Conservation (phyloP, 345 rosid genomes). For the Murraya koenigii region DNA sequence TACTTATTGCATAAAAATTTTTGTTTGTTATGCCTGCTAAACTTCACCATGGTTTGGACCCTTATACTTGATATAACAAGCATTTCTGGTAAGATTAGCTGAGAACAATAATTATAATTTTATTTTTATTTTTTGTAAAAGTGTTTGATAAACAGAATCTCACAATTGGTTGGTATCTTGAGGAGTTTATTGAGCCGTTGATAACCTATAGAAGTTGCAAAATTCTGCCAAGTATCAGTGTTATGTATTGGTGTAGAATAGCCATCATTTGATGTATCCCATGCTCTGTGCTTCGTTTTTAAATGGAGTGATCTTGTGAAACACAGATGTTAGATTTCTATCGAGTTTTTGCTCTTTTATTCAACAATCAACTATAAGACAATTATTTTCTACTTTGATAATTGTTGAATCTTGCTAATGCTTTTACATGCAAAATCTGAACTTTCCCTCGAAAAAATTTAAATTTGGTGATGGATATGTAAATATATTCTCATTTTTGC, state of each 20-base stretch:
- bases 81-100: background rate
- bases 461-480: background rate
- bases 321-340: background rate
- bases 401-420: background rate
- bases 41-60: background rate
- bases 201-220: background rate
- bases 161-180: background rate
- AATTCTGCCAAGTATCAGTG: background rate
- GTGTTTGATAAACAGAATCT: background rate
- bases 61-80: background rate
- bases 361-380: background rate
- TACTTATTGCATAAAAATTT: background rate
- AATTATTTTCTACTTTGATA: background rate
- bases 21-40: background rate
- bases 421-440: background rate
- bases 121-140: background rate
- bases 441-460: background rate
- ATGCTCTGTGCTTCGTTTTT: background rate
- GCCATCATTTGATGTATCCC: background rate
- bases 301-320: background rate
- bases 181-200: background rate
- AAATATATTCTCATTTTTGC: background rate
- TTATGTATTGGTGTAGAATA: background rate
- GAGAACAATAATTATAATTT: background rate
- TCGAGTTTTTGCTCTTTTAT: constrained; percentile 3